These are phyloP conservation scores for Metschnikowia dekortorum DNA, from an alignment of 805 yeast genomes.

Conservation along the genomic window DNA sequence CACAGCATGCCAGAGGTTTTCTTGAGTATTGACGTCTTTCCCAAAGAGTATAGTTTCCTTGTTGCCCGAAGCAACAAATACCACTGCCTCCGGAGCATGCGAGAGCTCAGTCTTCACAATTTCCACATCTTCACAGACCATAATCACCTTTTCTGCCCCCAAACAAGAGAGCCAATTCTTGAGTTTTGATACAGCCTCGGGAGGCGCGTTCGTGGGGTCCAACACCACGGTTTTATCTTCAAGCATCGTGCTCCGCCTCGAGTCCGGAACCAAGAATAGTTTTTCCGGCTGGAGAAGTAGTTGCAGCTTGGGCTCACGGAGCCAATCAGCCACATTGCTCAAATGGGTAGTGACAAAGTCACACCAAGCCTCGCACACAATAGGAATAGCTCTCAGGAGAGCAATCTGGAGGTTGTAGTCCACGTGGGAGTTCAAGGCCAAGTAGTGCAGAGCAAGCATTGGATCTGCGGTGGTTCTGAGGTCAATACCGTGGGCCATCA, in stretches of 20 bases:
- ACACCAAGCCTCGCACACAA: slow-evolving; percentile 25
- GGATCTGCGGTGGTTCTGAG: slow-evolving; percentile 18
- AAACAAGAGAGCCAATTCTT: slow-evolving; percentile 16
- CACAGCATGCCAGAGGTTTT: slow-evolving; percentile 13
- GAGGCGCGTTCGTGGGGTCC: slow-evolving; percentile 1
- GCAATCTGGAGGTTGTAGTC: slow-evolving; percentile 19
- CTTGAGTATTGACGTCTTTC: slow-evolving; percentile 1
- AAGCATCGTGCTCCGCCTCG: slow-evolving; percentile 15
- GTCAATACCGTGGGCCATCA: slow-evolving; percentile 16
- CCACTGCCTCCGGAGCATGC: background rate
- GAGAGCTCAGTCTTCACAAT: background rate
- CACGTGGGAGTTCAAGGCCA: slow-evolving; percentile 12
- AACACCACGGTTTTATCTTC: slow-evolving; percentile 7
- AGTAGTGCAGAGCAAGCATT: slow-evolving; percentile 21
- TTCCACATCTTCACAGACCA: background rate
- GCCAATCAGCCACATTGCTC: slow-evolving; percentile 20
- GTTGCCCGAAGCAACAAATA: background rate
- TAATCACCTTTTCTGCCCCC: slow-evolving; percentile 1
- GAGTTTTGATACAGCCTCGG: slow-evolving; percentile 6
- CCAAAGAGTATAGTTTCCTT: background rate
- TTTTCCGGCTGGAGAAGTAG: slow-evolving; percentile 16
- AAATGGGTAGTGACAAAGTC: slow-evolving; percentile 11
- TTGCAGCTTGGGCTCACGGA: slow-evolving; percentile 12
- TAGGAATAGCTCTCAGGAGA: slow-evolving; percentile 27
- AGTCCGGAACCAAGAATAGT: slow-evolving; percentile 11